Base-by-base conservation (phyloP, 2,329 filamentous ascomycete genomes). In the Calonectria hongkongensis region DNA sequence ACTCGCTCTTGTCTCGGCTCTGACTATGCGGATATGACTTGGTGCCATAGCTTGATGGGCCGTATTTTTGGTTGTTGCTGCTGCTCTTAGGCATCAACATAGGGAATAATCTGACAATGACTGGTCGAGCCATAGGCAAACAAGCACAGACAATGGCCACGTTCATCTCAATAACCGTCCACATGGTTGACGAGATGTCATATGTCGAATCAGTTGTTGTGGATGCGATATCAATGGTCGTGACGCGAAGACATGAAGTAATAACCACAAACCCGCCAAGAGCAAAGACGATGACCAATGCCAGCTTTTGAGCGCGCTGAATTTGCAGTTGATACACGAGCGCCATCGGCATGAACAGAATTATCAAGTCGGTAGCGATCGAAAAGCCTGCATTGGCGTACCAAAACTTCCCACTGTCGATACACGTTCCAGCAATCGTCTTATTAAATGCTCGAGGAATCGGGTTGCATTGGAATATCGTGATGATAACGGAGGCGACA, bases 331-430 rank as follows among this genome's bases (percentile, higher is more conserved):
- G 78, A 76, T 85, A 85, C 2, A 89, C 82, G n/a, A 85, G 84
- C 10, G 83, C 82, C 54, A 89, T 81, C 25, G 87, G 87, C 45
- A 89, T 79, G 21, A 83, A 68, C 27, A 88, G 79, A 43, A 89
- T 85, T 50, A 86, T 76, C 9, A 88, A 66, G 66, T 89, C 87
- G n/a, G 85, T 85, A 12, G 83, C 71, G 51, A 88, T 86, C 70
- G 86, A 88, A 74, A 86, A 84, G 2, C 83, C 82, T 2, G 84
- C 86, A 74, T 88, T 88, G 58, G 86, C 84, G 70, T 86, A 86
- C 87, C 87, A 89, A 73, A 87, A 86, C 2, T 79, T 81, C 9
- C 83, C 83, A 39, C 85, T 81, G 71, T 85, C 82, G 74, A 89
- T 85, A 79, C 87, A 89, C 2, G 77, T 81, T 1, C 86, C 87